A percentile compares a stretch with the other conserved stretches of the same genome.
These are phyloP conservation scores for Trichoderma erinaceum DNA, from an alignment of 495 filamentous ascomycete genomes.

Conservation along the genomic window DNA sequence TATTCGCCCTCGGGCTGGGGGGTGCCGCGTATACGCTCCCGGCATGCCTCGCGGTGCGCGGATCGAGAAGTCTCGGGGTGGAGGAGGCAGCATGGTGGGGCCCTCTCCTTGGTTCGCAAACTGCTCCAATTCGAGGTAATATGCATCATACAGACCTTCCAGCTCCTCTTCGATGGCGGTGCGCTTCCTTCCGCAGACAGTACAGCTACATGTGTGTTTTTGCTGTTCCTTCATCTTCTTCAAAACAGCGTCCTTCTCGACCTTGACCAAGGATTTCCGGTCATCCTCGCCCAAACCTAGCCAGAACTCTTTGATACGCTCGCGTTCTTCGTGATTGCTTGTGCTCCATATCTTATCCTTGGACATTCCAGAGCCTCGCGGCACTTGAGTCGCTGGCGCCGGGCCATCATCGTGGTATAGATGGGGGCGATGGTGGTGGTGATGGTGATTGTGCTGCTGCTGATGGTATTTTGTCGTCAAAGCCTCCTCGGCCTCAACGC, in stretches of 20 bases:
- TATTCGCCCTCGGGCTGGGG: constrained; percentile 48
- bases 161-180: constrained; percentile 98
- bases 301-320: constrained; percentile 98
- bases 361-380: constrained; percentile 41
- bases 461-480: constrained; percentile 13
- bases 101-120: constrained; percentile 70
- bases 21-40: constrained; percentile 41
- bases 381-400: constrained; percentile 24
- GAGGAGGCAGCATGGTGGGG: constrained; percentile 59
- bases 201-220: constrained; percentile 97
- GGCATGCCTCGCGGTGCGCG: constrained; percentile 44
- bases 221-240: constrained; percentile 99
- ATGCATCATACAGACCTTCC: constrained; percentile 97
- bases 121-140: constrained; percentile 96
- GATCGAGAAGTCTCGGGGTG: constrained; percentile 42
- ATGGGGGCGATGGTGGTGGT: constrained; percentile 22
- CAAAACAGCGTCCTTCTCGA: constrained; percentile 96
- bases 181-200: constrained; percentile 91
- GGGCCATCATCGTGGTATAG: constrained; percentile 20
- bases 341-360: constrained; percentile 97
- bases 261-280: constrained; percentile 86
- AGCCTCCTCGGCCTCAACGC: constrained; percentile 20
- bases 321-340: constrained; percentile 82
- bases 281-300: constrained; percentile 92
- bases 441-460: constrained; percentile 24